Evolutionary conservation across 2,329 filamentous ascomycete species (phyloP).

Genomic region (Botrytis tulipae): DNA sequence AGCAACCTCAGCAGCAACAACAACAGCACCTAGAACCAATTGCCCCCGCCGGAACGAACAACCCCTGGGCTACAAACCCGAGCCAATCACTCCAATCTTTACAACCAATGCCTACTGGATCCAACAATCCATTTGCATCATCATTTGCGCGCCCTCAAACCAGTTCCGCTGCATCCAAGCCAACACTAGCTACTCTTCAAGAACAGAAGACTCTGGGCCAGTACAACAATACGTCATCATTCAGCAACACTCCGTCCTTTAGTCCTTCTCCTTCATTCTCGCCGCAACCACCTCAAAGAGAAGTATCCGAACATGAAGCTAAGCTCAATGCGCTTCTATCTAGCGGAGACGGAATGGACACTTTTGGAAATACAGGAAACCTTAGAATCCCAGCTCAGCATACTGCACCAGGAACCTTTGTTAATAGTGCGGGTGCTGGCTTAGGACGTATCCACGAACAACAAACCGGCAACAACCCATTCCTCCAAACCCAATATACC

Average conservation of each 20-base stretch:
- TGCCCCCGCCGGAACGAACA: conserved; percentile 80
- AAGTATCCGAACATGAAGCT: conserved; percentile 62
- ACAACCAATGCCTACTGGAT: conserved; percentile 84
- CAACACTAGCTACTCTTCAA: conserved; percentile 71
- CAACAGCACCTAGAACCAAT: conserved; percentile 57
- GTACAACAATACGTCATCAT: conserved; percentile 39
- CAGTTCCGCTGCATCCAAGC: conserved; percentile 55
- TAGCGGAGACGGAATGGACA: conserved; percentile 89
- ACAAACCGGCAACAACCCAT: conserved; percentile 79
- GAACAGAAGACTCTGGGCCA: conserved; percentile 75
- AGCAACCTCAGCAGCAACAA: conserved; percentile 44
- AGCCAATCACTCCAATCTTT: conserved; percentile 60
- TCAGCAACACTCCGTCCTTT: conserved; percentile 53
- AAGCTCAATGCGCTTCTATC: conserved; percentile 84
- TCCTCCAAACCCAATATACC: conserved; percentile 79
- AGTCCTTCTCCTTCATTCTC: conserved; percentile 47
- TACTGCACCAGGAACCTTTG: conserved; percentile 91
- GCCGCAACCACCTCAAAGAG: conserved; percentile 50
- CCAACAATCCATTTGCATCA: conserved; percentile 93
- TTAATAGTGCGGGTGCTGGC: conserved; percentile 91
- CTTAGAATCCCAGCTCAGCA: conserved; percentile 94
- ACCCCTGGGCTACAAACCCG: conserved; percentile 78
- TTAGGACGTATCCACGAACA: conserved; percentile 60
- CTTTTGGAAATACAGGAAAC: conserved; percentile 95
- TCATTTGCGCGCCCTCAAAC: conserved; percentile 63